These are phyloP conservation scores for Solanum appendiculatum DNA, from an alignment of 257 asterid species.

Conservation along the genomic window DNA sequence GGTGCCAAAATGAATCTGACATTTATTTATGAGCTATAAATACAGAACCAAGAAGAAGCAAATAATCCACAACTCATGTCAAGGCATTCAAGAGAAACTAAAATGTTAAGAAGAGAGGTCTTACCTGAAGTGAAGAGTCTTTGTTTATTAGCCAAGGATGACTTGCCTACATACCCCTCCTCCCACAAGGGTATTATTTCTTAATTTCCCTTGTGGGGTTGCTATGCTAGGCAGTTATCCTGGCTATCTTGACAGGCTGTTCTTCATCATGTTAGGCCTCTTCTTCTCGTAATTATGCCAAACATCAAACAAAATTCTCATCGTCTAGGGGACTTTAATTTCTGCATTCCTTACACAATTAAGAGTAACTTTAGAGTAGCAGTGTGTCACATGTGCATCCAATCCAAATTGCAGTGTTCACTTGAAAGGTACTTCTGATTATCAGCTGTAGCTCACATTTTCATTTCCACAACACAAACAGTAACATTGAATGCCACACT, in stretches of 20 bases:
- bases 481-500: not conserved
- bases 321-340: not conserved
- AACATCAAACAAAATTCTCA: not conserved
- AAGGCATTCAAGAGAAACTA: not conserved
- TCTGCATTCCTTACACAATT: not conserved
- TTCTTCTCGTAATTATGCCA: not conserved
- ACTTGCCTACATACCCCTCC: not conserved
- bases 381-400: not conserved
- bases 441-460: not conserved
- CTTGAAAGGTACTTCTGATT: not conserved
- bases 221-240: not conserved
- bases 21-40: not conserved
- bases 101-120: not conserved
- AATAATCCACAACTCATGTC: not conserved
- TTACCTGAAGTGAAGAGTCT: not conserved
- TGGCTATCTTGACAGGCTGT: not conserved
- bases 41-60: not conserved
- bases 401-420: not conserved
- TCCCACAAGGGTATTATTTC: not conserved
- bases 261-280: not conserved
- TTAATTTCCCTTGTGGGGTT: not conserved
- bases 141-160: constrained; percentile 5
- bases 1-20: not conserved
- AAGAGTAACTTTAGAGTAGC: not conserved
- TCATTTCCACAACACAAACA: not conserved